Evolutionary conservation across 495 filamentous ascomycete genomes (phyloP).

Genomic region (Evansstolkia leycettana): DNA sequence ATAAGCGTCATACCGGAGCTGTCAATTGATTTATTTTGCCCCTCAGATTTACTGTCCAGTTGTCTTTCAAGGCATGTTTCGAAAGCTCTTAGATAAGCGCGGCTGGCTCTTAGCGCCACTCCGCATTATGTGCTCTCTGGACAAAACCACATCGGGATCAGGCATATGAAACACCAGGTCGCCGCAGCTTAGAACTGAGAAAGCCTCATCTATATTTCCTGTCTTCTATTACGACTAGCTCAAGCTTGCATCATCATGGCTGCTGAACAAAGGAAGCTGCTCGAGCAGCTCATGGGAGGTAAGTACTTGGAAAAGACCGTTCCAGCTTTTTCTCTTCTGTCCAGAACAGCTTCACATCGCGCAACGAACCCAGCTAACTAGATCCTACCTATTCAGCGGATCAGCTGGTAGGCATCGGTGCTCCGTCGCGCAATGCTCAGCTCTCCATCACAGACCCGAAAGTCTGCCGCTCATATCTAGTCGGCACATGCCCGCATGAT

Average conservation of each 20-base stretch:
- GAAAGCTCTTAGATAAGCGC: slow-evolving; percentile 6
- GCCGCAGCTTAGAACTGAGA: too few relatives aligned
- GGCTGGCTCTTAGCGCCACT: slow-evolving; percentile 18
- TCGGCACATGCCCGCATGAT: slow-evolving; percentile 92
- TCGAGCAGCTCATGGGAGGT: slow-evolving; percentile 68
- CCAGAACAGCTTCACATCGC: too few relatives aligned
- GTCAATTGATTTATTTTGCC: too few relatives aligned
- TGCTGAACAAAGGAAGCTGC: slow-evolving; percentile 89
- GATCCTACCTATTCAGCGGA: slow-evolving; percentile 35
- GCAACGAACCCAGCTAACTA: slow-evolving; percentile 25
- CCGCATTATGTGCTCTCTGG: slow-evolving; percentile 1
- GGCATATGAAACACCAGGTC: background rate
- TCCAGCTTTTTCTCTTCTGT: too few relatives aligned
- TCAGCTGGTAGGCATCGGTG: slow-evolving; percentile 68
- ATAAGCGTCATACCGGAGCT: background rate
- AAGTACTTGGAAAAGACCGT: too few relatives aligned
- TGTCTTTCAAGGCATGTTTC: too few relatives aligned
- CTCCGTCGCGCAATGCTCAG: slow-evolving; percentile 59
- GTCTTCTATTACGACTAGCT: background rate
- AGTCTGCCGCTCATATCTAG: slow-evolving; percentile 90
- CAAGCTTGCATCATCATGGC: slow-evolving; percentile 48
- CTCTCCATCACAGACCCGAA: slow-evolving; percentile 85
- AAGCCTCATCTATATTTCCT: too few relatives aligned
- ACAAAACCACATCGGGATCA: slow-evolving; percentile 1
- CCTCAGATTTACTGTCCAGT: too few relatives aligned